phyloP scores from a whole-genome alignment of 2,329 filamentous ascomycete genomes.

The Rhynchosporium secalis region DNA sequence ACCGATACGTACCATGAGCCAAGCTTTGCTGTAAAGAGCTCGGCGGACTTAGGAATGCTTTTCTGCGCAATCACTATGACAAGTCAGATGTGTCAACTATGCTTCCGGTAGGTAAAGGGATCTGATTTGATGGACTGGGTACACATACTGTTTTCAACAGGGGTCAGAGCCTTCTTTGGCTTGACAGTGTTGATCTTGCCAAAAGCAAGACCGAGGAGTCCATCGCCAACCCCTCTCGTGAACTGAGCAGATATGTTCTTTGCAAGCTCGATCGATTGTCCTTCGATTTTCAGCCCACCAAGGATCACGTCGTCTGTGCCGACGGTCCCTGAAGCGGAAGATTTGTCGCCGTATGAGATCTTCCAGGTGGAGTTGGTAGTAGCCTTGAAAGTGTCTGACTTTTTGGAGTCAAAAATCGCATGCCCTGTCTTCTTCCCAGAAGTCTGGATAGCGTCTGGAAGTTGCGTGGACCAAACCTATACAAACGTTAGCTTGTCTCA shows the following conservation, averaged over 20 bases:
- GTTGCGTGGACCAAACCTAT: constrained; percentile 56
- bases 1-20: constrained; percentile 43
- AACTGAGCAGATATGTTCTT: constrained; percentile 60
- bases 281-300: constrained; percentile 60
- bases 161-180: constrained; percentile 56
- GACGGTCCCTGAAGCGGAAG: constrained; percentile 64
- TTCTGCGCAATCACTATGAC: constrained; percentile 54
- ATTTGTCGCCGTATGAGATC: constrained; percentile 68
- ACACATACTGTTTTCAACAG: constrained; percentile 58
- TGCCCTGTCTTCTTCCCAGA: constrained; percentile 44
- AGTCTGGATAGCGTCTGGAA: constrained; percentile 42
- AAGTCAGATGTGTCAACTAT: neutral
- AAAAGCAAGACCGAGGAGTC: constrained; percentile 67
- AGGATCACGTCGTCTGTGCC: constrained; percentile 63
- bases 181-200: constrained; percentile 63
- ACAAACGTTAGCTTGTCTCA: neutral
- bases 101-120: neutral
- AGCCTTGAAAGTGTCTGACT: constrained; percentile 60
- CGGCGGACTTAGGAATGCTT: constrained; percentile 49
- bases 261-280: constrained; percentile 66
- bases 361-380: constrained; percentile 55
- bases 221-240: constrained; percentile 56
- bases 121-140: neutral
- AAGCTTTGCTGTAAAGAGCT: constrained; percentile 61
- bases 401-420: constrained; percentile 57